Percentiles rank a stretch among this genome's conserved stretches.
Evolutionary conservation across 345 rosid species (phyloP).

Genomic region (Linum lewisii): DNA sequence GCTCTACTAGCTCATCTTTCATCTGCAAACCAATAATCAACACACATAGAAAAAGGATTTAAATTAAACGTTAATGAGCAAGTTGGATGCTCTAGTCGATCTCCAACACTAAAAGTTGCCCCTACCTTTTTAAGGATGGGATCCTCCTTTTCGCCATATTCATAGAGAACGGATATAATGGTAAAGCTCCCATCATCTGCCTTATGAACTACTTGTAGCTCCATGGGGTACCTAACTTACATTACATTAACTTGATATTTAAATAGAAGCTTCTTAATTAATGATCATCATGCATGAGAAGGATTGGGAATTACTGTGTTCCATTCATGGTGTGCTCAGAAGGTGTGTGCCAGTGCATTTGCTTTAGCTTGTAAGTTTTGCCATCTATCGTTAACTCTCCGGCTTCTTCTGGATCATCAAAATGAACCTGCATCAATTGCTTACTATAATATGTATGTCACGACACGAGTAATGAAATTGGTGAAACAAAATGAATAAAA

Average conservation of each 20-base stretch:
- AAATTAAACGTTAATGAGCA: too few relatives aligned
- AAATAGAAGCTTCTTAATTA: too few relatives aligned
- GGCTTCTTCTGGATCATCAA: constrained; percentile 8
- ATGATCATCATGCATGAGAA: too few relatives aligned
- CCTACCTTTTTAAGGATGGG: constrained; percentile 35
- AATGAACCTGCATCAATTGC: constrained; percentile 24
- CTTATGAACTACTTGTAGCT: constrained; percentile 67
- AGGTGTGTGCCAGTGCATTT: constrained; percentile 83
- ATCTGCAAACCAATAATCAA: constrained; percentile 26
- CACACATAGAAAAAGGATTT: neutral
- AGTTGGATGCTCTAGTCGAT: too few relatives aligned
- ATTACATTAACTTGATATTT: too few relatives aligned
- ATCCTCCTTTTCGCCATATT: constrained; percentile 30
- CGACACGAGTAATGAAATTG: too few relatives aligned
- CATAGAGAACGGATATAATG: constrained; percentile 45
- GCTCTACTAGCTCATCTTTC: constrained; percentile 17
- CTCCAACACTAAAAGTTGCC: too few relatives aligned
- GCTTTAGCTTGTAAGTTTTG: constrained; percentile 37
- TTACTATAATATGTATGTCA: too few relatives aligned
- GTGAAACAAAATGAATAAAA: too few relatives aligned
- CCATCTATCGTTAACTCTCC: constrained; percentile 40
- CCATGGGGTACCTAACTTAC: constrained; percentile 50
- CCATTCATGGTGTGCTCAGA: constrained; percentile 67
- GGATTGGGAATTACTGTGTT: constrained; percentile 36
- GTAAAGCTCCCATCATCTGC: constrained; percentile 32